Percentiles rank a stretch among this genome's conserved stretches.
Evolutionary conservation across 306 rosid species (phyloP).

Genomic region (Glycine tomentella): DNA sequence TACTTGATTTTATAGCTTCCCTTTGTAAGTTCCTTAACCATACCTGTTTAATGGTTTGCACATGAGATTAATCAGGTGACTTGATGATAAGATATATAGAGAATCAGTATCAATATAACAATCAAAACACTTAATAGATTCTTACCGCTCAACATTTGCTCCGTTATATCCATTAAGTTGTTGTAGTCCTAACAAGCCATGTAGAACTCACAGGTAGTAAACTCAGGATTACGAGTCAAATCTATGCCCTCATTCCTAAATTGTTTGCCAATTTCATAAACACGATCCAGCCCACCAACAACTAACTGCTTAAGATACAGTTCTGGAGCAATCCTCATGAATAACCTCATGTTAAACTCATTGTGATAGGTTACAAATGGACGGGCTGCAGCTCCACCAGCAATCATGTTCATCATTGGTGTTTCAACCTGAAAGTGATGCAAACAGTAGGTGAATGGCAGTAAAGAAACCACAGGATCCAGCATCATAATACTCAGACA

Average conservation of each 20-base stretch:
- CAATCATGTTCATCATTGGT: too few relatives aligned
- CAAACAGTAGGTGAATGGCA: too few relatives aligned
- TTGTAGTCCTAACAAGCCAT: constrained; percentile 90
- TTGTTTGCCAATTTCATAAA: constrained; percentile 97
- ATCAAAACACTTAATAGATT: neutral
- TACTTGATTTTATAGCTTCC: constrained; percentile 82
- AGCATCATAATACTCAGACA: too few relatives aligned
- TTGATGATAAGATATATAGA: constrained; percentile 23
- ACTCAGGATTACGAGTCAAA: constrained; percentile 61
- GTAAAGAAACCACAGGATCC: too few relatives aligned
- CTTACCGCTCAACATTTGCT: constrained; percentile 80
- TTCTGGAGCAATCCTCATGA: constrained; percentile 85
- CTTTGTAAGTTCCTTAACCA: constrained; percentile 82
- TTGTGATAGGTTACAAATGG: constrained; percentile 94
- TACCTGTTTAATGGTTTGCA: constrained; percentile 58
- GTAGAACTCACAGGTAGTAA: constrained; percentile 96
- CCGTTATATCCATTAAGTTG: constrained; percentile 52
- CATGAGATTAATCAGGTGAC: constrained; percentile 32
- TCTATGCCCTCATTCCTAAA: neutral
- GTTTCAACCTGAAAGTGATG: too few relatives aligned
- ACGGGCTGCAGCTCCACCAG: constrained; percentile 70
- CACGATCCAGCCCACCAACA: constrained; percentile 96
- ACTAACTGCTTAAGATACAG: constrained; percentile 90
- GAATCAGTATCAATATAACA: constrained; percentile 9
- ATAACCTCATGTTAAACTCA: constrained; percentile 84